phyloP scores from a whole-genome alignment of 345 rosid genomes.

The Sonneratia alba region DNA sequence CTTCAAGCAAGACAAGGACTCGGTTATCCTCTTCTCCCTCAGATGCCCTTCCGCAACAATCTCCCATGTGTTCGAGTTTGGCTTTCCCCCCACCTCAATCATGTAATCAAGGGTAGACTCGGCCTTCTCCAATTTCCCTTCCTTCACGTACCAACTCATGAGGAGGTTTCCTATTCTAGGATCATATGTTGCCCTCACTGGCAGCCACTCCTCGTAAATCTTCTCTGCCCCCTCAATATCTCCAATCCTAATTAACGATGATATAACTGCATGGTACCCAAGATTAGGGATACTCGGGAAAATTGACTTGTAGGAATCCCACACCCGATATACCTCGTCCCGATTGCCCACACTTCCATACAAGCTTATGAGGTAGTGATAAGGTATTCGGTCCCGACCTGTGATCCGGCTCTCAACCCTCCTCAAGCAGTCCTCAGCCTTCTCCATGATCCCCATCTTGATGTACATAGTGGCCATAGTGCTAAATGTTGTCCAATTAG shows the following conservation, averaged over 20 bases:
- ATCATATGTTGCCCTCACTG: slow-evolving; percentile 55
- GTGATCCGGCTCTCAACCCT: slow-evolving; percentile 72
- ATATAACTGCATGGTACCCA: slow-evolving; percentile 73
- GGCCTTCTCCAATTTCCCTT: slow-evolving; percentile 51
- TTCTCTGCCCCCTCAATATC: slow-evolving; percentile 77
- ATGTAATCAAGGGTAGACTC: slow-evolving; percentile 50
- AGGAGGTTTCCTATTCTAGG: slow-evolving; percentile 79
- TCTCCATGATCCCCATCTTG: slow-evolving; percentile 57
- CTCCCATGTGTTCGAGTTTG: slow-evolving; percentile 78
- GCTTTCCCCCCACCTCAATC: slow-evolving; percentile 66
- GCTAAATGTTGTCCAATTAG: slow-evolving; percentile 91
- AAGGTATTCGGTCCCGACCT: slow-evolving; percentile 71
- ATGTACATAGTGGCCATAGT: slow-evolving; percentile 87
- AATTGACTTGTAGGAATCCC: slow-evolving; percentile 69
- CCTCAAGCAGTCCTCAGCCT: slow-evolving; percentile 79
- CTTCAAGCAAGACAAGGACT: slow-evolving; percentile 54
- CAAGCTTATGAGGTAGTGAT: slow-evolving; percentile 76
- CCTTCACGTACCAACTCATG: slow-evolving; percentile 49
- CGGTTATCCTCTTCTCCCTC: slow-evolving; percentile 33
- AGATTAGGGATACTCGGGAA: slow-evolving; percentile 72
- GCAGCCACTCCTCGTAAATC: slow-evolving; percentile 70
- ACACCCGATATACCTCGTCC: slow-evolving; percentile 61
- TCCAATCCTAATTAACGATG: slow-evolving; percentile 52
- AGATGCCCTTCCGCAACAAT: slow-evolving; percentile 70
- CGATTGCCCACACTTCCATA: slow-evolving; percentile 67